A percentile compares a stretch with the other conserved stretches of the same genome.
These are phyloP conservation scores for Trichoderma simmonsii DNA, from an alignment of 2,329 filamentous ascomycete genomes.

Conservation along the genomic window DNA sequence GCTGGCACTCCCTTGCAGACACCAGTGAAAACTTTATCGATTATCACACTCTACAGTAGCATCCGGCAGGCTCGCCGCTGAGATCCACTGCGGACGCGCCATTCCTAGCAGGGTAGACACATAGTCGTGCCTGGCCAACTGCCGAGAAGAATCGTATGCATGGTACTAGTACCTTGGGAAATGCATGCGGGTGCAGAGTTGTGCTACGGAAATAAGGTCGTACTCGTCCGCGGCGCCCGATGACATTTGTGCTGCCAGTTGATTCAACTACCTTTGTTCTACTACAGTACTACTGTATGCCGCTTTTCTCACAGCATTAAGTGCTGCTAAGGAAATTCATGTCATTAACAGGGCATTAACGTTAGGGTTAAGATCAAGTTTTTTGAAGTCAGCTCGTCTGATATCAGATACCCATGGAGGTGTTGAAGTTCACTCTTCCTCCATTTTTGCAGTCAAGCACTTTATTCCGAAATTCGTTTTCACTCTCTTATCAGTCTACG, in stretches of 20 bases:
- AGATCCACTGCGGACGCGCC: conserved; percentile 15
- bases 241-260: not conserved
- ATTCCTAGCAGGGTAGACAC: conserved; percentile 14
- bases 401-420: not conserved
- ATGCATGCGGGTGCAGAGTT: not conserved
- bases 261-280: not conserved
- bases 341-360: not conserved
- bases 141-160: not conserved
- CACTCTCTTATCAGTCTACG: no score
- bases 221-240: not conserved
- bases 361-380: not conserved
- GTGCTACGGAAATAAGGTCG: conserved; percentile 4
- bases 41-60: conserved; percentile 24
- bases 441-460: not conserved
- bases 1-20: conserved; percentile 20
- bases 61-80: conserved; percentile 30
- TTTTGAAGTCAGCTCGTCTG: not conserved
- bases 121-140: not conserved
- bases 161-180: not conserved
- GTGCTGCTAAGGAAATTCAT: not conserved
- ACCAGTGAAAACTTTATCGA: conserved; percentile 27
- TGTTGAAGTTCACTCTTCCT: not conserved
- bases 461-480: not conserved
- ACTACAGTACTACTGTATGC: not conserved
- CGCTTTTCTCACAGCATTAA: not conserved